Evolutionary conservation across 2,329 filamentous ascomycete genomes (phyloP).

Genomic region (Aureobasidium sp.): DNA sequence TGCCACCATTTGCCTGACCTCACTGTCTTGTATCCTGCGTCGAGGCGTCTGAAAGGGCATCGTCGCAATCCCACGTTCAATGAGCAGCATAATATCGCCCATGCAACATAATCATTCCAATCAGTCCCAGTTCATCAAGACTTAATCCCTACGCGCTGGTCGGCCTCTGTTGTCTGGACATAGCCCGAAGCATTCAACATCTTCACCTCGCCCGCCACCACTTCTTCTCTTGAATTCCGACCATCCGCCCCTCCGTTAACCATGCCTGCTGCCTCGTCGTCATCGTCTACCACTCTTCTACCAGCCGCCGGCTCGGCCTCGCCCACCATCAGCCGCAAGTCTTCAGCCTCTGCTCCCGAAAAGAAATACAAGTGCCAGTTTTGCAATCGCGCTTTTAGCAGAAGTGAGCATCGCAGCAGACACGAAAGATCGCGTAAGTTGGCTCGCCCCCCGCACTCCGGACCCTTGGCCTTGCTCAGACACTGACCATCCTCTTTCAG

Average conservation of each 20-base stretch:
- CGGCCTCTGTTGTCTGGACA: conserved; percentile 18
- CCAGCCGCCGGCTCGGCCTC: conserved; percentile 54
- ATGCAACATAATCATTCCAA: conserved; percentile 19
- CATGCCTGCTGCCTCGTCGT: conserved; percentile 67
- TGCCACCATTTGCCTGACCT: not conserved
- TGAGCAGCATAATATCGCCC: conserved; percentile 17
- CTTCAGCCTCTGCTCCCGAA: conserved; percentile 61
- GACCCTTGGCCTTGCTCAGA: not conserved
- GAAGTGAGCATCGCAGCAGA: conserved; percentile 92
- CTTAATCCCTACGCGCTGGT: conserved; percentile 31
- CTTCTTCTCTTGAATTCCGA: not conserved
- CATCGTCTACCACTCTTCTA: conserved; percentile 51
- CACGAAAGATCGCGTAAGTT: conserved; percentile 97
- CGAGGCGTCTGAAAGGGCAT: conserved; percentile 10
- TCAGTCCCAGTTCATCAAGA: conserved; percentile 23
- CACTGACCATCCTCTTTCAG: conserved; percentile 39
- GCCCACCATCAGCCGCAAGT: conserved; percentile 65
- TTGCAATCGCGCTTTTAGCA: conserved; percentile 93
- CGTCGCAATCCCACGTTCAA: conserved; percentile 14
- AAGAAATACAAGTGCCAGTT: conserved; percentile 99
- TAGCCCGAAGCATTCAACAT: conserved; percentile 15
- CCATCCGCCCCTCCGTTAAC: not conserved
- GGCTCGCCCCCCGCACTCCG: not conserved
- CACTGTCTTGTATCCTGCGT: not conserved
- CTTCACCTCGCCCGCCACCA: conserved; percentile 14